These are phyloP conservation scores for Sarcodon sp. DNA, from an alignment of 768 basidiomycete species.

Conservation along the genomic window DNA sequence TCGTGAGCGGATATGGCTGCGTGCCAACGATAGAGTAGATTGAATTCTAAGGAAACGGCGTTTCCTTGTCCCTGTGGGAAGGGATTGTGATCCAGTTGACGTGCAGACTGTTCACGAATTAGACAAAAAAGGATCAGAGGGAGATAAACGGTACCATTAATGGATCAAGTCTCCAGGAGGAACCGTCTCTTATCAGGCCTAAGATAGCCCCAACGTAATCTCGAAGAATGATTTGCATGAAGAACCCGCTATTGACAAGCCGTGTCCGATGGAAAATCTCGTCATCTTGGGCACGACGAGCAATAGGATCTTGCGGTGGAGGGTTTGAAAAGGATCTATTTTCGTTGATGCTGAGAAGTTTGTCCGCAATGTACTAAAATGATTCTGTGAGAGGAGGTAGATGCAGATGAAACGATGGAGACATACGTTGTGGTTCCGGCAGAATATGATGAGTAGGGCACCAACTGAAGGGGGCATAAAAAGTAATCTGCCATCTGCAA, in stretches of 20 bases:
- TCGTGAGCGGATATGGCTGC: constrained; percentile 43
- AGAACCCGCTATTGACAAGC: constrained; percentile 61
- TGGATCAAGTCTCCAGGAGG: constrained; percentile 57
- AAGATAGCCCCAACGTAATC: constrained; percentile 73
- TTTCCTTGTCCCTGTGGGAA: constrained; percentile 63
- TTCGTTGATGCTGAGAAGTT: constrained; percentile 61
- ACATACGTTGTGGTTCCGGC: constrained; percentile 62
- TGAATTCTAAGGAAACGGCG: constrained; percentile 69
- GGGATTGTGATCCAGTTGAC: constrained; percentile 37
- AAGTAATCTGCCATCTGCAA: constrained; percentile 52
- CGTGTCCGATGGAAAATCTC: constrained; percentile 68
- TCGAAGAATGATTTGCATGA: constrained; percentile 54
- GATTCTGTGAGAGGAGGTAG: constrained; percentile 1
- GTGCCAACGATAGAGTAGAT: constrained; percentile 43
- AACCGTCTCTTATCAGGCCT: constrained; percentile 51
- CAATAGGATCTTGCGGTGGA: constrained; percentile 6
- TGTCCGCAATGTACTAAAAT: constrained; percentile 54
- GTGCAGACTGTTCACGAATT: constrained; percentile 25
- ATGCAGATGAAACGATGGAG: constrained; percentile 2
- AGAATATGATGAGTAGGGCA: constrained; percentile 56
- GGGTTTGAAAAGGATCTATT: constrained; percentile 25
- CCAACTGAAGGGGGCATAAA: constrained; percentile 63
- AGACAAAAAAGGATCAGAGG: not conserved
- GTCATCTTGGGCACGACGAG: constrained; percentile 42
- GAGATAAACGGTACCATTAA: constrained; percentile 29